phyloP scores from a whole-genome alignment of 345 rosid genomes.

The Garcia nutans region DNA sequence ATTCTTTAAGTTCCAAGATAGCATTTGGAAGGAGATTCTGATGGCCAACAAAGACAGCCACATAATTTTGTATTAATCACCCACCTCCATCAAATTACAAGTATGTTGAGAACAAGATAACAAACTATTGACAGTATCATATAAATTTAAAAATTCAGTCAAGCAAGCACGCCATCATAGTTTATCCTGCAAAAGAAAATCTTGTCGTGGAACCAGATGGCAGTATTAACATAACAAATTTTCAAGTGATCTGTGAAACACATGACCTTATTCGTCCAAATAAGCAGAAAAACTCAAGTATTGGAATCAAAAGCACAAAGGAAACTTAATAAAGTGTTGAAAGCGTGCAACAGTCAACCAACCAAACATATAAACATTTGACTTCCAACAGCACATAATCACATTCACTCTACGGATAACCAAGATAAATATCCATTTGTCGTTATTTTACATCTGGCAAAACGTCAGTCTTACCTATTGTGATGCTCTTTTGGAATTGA shows the following conservation, averaged over 20 bases:
- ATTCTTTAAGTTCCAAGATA: neutral
- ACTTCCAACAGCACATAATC: neutral
- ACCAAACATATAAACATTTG: neutral
- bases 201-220: neutral
- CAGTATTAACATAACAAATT: neutral
- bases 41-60: neutral
- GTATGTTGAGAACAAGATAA: neutral
- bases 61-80: neutral
- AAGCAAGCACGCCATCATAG: neutral
- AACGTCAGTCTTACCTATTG: constrained; percentile 55
- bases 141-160: neutral
- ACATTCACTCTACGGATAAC: neutral
- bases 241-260: neutral
- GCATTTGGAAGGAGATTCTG: neutral
- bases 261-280: neutral
- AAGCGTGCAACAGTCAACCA: neutral
- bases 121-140: too few relatives aligned
- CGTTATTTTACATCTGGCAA: neutral
- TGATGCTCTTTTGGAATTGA: constrained; percentile 85
- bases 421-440: constrained; percentile 2
- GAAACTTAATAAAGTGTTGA: neutral
- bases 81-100: neutral
- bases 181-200: neutral
- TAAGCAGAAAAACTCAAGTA: neutral
- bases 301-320: neutral